Conservation (phyloP, 352 stramenopile species). For the Pythium dissimile region DNA sequence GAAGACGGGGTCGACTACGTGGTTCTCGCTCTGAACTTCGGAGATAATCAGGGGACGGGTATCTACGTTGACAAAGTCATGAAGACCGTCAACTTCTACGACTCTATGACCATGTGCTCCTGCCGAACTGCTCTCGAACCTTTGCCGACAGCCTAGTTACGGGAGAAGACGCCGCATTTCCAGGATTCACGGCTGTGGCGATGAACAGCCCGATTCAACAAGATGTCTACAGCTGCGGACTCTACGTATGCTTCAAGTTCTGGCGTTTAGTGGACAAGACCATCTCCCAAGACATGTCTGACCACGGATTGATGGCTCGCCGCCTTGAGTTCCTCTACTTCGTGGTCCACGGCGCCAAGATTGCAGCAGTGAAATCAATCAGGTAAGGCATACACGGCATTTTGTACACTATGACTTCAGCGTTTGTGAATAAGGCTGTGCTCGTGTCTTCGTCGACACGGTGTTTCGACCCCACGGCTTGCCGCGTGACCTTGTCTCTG, state of each 20-base stretch:
- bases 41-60: not conserved
- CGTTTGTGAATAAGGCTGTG: too few species aligned
- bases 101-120: not conserved
- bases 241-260: slow-evolving; percentile 21
- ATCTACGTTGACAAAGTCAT: not conserved
- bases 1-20: not conserved
- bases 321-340: slow-evolving; percentile 23
- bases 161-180: too few species aligned
- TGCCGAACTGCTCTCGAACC: not conserved
- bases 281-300: not conserved
- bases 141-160: too few species aligned
- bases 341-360: not conserved
- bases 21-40: not conserved
- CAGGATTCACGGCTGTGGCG: not conserved
- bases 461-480: too few species aligned
- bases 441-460: too few species aligned
- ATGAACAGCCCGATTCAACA: slow-evolving; percentile 19
- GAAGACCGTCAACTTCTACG: not conserved
- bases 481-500: too few species aligned
- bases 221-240: slow-evolving; percentile 15
- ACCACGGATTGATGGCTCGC: not conserved
- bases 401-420: too few species aligned
- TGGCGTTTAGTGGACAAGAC: not conserved
- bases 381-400: too few species aligned
- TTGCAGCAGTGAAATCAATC: too few species aligned